Percentiles rank a stretch among this genome's conserved stretches.
Evolutionary conservation across 2,329 filamentous ascomycete species (phyloP).

Genomic region (Colletotrichum abscissum): DNA sequence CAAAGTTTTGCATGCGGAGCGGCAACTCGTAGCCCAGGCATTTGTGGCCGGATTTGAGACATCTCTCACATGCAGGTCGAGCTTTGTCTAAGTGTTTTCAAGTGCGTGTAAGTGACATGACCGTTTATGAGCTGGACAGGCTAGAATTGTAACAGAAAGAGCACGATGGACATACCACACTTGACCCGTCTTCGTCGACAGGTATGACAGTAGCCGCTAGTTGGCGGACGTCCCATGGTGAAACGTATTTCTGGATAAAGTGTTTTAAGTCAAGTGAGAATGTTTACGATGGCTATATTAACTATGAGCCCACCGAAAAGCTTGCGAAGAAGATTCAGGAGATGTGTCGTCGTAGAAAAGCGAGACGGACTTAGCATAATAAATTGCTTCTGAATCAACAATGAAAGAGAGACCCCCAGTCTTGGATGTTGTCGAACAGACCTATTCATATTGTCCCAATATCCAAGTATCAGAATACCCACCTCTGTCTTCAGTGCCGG

Average conservation of each 20-base stretch:
- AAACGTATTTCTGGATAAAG: neutral
- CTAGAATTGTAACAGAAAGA: neutral
- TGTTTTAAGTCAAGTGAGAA: too few species aligned
- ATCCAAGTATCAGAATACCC: too few species aligned
- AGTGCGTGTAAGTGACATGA: neutral
- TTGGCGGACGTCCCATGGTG: conserved; percentile 15
- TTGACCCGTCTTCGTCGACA: conserved; percentile 22
- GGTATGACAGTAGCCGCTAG: conserved; percentile 27
- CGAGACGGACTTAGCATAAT: too few species aligned
- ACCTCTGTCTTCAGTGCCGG: too few species aligned
- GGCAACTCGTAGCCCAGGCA: conserved; percentile 17
- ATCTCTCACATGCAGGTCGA: conserved; percentile 8
- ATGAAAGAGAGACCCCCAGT: too few species aligned
- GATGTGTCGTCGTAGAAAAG: too few species aligned
- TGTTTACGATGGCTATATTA: too few species aligned
- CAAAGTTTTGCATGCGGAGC: conserved; percentile 22
- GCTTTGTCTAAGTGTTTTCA: neutral
- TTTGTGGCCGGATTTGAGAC: conserved; percentile 24
- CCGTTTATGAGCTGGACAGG: neutral
- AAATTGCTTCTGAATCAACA: too few species aligned
- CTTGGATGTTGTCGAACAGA: too few species aligned
- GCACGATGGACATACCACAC: conserved; percentile 1
- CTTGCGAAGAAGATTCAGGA: too few species aligned
- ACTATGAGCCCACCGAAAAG: too few species aligned
- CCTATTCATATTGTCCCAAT: too few species aligned